These are phyloP conservation scores for Tetradesmus lagerheimii DNA, from an alignment of 139 green algal species.

Conservation along the genomic window DNA sequence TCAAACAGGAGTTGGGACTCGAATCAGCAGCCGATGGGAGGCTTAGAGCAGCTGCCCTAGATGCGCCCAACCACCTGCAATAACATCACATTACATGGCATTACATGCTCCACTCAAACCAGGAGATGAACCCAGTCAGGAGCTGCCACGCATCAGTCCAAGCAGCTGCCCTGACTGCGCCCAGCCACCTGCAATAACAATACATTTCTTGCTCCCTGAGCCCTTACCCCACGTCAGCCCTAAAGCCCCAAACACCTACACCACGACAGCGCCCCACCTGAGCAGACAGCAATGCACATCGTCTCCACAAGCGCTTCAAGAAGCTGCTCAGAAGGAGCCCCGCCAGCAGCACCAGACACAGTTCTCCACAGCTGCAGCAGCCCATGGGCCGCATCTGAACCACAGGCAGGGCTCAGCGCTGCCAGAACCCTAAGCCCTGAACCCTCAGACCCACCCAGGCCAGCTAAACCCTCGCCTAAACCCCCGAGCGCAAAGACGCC, in stretches of 20 bases:
- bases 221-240: too few relatives aligned
- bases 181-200: not conserved
- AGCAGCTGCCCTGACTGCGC: slow-evolving; percentile 4
- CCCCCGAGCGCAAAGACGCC: slow-evolving; percentile 11
- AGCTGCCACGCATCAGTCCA: not conserved
- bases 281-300: not conserved
- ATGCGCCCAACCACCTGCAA: slow-evolving; percentile 25
- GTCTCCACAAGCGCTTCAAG: slow-evolving; percentile 36
- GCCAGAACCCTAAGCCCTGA: slow-evolving; percentile 26
- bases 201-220: too few relatives aligned
- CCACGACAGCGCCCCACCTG: not conserved
- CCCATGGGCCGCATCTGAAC: slow-evolving; percentile 27
- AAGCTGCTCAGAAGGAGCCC: not conserved
- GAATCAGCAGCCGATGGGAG: too few relatives aligned
- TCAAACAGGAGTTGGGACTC: too few relatives aligned
- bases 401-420: slow-evolving; percentile 37
- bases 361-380: slow-evolving; percentile 30
- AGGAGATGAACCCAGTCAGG: not conserved
- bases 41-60: slow-evolving; percentile 10
- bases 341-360: slow-evolving; percentile 12
- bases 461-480: slow-evolving; percentile 24
- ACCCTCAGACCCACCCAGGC: not conserved
- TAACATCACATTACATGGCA: not conserved
- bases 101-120: not conserved
- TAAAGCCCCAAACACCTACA: too few relatives aligned